Evolutionary conservation across 306 rosid genomes (phyloP), one percentile per base, ranked within the genome.

Genomic region (Gleditsia sinensis): DNA sequence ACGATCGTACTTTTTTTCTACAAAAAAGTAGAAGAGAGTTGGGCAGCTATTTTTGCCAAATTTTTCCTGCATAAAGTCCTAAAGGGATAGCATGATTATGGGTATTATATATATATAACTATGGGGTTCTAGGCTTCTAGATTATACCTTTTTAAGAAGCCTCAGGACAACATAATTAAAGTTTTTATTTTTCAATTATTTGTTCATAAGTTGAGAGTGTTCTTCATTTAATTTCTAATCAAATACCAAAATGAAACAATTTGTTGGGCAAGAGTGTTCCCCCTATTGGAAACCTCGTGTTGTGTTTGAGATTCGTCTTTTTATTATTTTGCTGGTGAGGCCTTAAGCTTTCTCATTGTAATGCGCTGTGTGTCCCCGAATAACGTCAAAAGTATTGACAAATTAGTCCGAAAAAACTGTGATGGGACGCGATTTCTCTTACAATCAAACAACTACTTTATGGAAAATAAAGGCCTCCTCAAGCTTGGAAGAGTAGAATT

Each of bases 251-350:
- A 53, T 61, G 73, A 57, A 67, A 51, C 45, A 72, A 62, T 30
- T 48, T 55, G 67, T 55, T 50, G 74, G 69, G 79, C 45, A 33
- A 63, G 77, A 57, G 17, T 88, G 96, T 88, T 69, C 77, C 90
- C 90, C 49, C 7, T n/a, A 6, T 20, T 59, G 81, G 86, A 80
- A 79, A 88, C 94, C 91, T 76, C 42, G 5, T 86, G 91, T 78
- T 91, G 72, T 86, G 82, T 30, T 50, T 72, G 59, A 78, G 63
- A 56, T 49, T 46, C 72, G 12, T 88, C 77, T 69, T 51, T 70
- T 73, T 69, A 53, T 57, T 28, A 37, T 23, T 42, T 72, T 1
- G 2, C 16, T 7, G 60, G 49, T 23, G 67, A 74, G 56, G 34
- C 51, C 42, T 28, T 0, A 62, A 75, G 30, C 21, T 39, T 8